Percentiles rank a stretch among this genome's conserved stretches.
Conservation (phyloP, 768 basidiomycete genomes). For the Mycena epipterygia region DNA sequence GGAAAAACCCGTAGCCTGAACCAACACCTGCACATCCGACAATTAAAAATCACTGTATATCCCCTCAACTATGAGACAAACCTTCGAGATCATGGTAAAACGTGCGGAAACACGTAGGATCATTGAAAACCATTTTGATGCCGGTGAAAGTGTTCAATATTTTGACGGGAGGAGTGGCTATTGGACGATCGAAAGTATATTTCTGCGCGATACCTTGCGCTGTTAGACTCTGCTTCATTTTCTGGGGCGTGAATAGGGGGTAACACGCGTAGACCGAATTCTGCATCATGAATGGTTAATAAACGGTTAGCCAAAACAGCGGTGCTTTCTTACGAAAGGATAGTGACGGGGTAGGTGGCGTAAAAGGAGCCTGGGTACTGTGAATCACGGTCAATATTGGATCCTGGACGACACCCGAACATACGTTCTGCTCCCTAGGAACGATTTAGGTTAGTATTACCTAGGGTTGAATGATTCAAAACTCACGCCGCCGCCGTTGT, state of each 20-base stretch:
- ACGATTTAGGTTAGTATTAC: background rate
- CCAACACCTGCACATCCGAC: conserved; percentile 9
- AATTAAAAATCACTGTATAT: background rate
- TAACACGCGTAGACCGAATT: conserved; percentile 70
- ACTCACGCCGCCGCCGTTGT: conserved; percentile 49
- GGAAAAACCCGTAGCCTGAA: conserved; percentile 47
- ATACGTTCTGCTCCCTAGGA: conserved; percentile 48
- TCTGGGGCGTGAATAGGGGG: conserved; percentile 72
- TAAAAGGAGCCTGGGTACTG: conserved; percentile 58
- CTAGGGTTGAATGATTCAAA: background rate
- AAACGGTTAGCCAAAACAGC: background rate
- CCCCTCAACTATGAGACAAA: background rate
- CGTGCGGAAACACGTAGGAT: conserved; percentile 44
- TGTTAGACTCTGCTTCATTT: conserved; percentile 53
- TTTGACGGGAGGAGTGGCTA: conserved; percentile 38
- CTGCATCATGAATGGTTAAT: conserved; percentile 42
- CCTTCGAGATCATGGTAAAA: conserved; percentile 42
- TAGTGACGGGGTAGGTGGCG: conserved; percentile 57
- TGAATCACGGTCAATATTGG: background rate
- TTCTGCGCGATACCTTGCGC: conserved; percentile 51
- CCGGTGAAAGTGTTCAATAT: conserved; percentile 46
- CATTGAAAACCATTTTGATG: conserved; percentile 47
- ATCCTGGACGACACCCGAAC: background rate
- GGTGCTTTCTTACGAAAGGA: conserved; percentile 43
- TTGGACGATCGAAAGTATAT: conserved; percentile 58